A percentile compares a stretch with the other conserved stretches of the same genome.
Evolutionary conservation across 495 filamentous ascomycete species (phyloP).

Genomic region (Letharia lupina): DNA sequence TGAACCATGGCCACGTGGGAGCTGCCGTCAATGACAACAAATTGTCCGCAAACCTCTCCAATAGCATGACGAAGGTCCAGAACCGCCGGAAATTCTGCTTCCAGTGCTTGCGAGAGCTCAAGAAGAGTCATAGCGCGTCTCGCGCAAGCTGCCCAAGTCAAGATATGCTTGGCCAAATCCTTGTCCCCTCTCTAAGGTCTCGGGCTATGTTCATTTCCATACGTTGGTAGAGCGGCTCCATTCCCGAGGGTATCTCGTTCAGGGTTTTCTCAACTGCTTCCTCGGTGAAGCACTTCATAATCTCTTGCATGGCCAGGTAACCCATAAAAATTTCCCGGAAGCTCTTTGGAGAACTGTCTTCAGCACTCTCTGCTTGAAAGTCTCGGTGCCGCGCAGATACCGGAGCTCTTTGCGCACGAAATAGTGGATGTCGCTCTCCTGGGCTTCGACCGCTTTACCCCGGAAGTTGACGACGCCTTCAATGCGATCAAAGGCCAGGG

Average conservation of each 20-base stretch:
- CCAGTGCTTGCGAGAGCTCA: conserved; percentile 31
- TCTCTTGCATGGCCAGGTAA: too few species aligned
- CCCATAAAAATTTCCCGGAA: conserved; percentile 18
- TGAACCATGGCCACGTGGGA: conserved; percentile 30
- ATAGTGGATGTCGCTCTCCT: too few species aligned
- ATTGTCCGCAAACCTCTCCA: conserved; percentile 30
- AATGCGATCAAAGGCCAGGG: too few species aligned
- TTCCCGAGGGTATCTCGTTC: too few species aligned
- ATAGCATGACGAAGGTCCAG: conserved; percentile 28
- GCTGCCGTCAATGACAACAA: conserved; percentile 27
- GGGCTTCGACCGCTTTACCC: too few species aligned
- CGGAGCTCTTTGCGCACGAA: conserved; percentile 23
- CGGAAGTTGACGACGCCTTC: too few species aligned
- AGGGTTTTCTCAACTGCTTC: too few species aligned
- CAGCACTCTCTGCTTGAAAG: conserved; percentile 21
- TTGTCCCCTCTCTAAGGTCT: conserved; percentile 11
- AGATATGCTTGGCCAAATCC: conserved; percentile 27
- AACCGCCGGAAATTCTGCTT: conserved; percentile 26
- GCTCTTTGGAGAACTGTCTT: conserved; percentile 28
- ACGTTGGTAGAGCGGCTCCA: conserved; percentile 25
- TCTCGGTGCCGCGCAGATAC: conserved; percentile 16
- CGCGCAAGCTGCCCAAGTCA: conserved; percentile 31
- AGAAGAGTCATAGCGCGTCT: conserved; percentile 25
- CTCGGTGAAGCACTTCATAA: too few species aligned
- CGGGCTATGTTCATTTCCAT: conserved; percentile 23